Conservation (phyloP, 495 filamentous ascomycete species). For the Penicillium simplicissimum region DNA sequence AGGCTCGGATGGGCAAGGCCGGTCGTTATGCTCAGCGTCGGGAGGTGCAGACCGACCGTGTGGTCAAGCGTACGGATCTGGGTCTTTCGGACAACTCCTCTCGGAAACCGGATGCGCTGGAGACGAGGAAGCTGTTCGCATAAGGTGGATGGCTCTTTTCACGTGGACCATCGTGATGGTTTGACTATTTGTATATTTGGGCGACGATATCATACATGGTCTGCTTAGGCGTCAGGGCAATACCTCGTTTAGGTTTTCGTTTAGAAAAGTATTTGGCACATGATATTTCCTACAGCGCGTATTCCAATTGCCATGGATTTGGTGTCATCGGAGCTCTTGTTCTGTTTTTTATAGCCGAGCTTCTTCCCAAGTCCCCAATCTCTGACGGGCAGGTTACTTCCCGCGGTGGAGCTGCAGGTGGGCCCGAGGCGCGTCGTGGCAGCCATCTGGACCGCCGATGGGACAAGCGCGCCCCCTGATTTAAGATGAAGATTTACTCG, state of each 20-base stretch:
- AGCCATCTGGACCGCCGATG: conserved; percentile 13
- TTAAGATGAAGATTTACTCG: neutral
- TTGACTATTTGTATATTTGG: conserved; percentile 43
- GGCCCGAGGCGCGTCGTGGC: conserved; percentile 19
- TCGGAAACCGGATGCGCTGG: conserved; percentile 68
- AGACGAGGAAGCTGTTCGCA: conserved; percentile 79
- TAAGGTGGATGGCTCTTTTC: conserved; percentile 37
- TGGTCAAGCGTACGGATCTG: conserved; percentile 72
- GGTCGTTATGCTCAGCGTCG: conserved; percentile 69
- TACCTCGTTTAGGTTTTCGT: conserved; percentile 27
- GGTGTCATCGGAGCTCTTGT: neutral
- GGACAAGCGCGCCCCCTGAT: conserved; percentile 2
- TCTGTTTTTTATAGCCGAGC: neutral
- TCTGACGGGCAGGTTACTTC: conserved; percentile 9
- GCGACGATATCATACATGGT: conserved; percentile 41
- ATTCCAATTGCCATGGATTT: conserved; percentile 4
- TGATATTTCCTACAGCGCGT: conserved; percentile 14
- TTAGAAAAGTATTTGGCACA: conserved; percentile 28
- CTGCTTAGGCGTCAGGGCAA: conserved; percentile 44
- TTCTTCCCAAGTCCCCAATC: neutral
- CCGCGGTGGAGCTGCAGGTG: conserved; percentile 26
- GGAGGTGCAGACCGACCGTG: conserved; percentile 69
- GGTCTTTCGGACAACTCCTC: conserved; percentile 68
- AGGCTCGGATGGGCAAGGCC: conserved; percentile 73
- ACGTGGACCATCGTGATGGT: neutral